Conservation (phyloP, 148 eudicot genomes). For the Arctostaphylos glauca region DNA sequence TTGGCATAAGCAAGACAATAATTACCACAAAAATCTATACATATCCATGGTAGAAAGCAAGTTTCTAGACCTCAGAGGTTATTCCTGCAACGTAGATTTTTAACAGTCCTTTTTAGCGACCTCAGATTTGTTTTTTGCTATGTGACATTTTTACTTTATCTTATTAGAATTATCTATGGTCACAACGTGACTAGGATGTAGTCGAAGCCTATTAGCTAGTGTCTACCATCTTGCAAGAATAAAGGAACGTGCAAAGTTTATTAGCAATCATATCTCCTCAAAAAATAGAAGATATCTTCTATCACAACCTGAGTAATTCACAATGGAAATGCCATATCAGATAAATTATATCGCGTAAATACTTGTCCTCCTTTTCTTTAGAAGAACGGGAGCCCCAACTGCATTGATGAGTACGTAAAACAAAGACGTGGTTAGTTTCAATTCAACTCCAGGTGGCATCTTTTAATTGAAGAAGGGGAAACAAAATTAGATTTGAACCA, state of each 20-base stretch:
- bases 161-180: not conserved
- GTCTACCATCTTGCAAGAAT: not conserved
- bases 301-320: not conserved
- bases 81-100: not conserved
- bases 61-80: constrained; percentile 1
- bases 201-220: not conserved
- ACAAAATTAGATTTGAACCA: not conserved
- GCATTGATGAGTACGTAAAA: not conserved
- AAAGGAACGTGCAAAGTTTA: not conserved
- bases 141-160: not conserved
- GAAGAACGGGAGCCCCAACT: not conserved
- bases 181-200: not conserved
- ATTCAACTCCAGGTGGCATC: not conserved
- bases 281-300: not conserved
- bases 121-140: not conserved
- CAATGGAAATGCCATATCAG: not conserved
- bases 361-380: not conserved
- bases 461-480: not conserved
- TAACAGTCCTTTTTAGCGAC: not conserved
- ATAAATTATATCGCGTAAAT: not conserved
- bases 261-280: not conserved
- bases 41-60: not conserved
- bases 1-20: not conserved
- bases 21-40: not conserved
- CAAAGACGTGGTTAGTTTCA: not conserved